Conservation (phyloP, 148 eudicot species). For the Rhododendron simsii region DNA sequence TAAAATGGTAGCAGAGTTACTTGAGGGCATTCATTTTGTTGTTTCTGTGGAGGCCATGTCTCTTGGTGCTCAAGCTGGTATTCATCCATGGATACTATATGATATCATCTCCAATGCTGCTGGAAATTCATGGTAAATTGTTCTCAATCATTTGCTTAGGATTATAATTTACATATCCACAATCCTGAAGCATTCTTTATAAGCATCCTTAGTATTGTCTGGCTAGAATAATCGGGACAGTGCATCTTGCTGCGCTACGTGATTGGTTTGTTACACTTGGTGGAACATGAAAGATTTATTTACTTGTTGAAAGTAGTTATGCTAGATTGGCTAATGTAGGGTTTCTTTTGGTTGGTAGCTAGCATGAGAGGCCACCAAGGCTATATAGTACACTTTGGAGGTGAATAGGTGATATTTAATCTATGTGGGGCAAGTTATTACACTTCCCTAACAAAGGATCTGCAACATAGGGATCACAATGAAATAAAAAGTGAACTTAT, state of each 20-base stretch:
- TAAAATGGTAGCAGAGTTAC: conserved; percentile 82
- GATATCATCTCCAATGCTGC: conserved; percentile 98
- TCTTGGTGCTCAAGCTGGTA: conserved; percentile 86
- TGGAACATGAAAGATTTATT: not conserved
- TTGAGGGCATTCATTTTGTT: conserved; percentile 91
- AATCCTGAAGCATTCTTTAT: not conserved
- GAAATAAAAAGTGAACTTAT: not conserved
- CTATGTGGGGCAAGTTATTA: not conserved
- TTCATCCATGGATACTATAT: conserved; percentile 86
- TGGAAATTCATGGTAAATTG: conserved; percentile 83
- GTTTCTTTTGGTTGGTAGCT: not conserved
- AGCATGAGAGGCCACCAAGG: not conserved
- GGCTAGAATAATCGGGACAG: not conserved
- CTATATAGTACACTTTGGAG: not conserved
- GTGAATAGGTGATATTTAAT: not conserved
- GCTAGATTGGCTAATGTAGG: not conserved
- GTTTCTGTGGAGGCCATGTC: conserved; percentile 93
- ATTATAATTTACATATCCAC: not conserved
- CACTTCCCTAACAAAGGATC: not conserved
- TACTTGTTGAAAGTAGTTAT: not conserved
- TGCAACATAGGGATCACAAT: not conserved
- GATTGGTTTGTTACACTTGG: not conserved
- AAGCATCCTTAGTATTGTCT: not conserved
- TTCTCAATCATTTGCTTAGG: not conserved
- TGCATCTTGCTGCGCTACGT: not conserved